Percentiles rank a stretch among this genome's conserved stretches.
Conservation (phyloP, 305 asterid genomes). For the Solanum hybrid region DNA sequence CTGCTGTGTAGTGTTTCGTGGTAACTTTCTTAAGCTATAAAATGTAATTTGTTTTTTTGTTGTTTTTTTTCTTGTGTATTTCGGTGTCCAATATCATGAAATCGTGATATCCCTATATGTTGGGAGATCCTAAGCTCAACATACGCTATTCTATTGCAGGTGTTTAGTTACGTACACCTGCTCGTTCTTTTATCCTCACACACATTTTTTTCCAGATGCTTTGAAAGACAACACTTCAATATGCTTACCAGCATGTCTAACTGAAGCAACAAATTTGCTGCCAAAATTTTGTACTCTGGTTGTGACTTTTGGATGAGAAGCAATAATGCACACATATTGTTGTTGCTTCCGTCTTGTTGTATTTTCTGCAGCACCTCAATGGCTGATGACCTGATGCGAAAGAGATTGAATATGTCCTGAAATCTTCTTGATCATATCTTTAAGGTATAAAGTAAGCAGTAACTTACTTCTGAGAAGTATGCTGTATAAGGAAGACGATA, state of each 20-base stretch:
- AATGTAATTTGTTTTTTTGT: neutral
- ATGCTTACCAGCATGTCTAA: conserved; percentile 58
- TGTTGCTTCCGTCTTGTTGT: conserved; percentile 46
- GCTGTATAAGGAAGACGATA: neutral
- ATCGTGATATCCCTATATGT: neutral
- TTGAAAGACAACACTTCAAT: neutral
- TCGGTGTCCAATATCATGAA: conserved; percentile 3
- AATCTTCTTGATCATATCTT: neutral
- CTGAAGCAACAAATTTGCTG: conserved; percentile 80
- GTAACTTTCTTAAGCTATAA: neutral
- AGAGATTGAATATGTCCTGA: neutral
- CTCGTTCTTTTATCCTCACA: neutral
- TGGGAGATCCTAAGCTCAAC: neutral
- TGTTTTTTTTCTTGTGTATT: neutral
- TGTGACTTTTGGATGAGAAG: conserved; percentile 49
- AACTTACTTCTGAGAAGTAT: neutral
- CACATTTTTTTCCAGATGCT: neutral
- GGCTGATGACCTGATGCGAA: conserved; percentile 52
- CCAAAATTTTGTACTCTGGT: conserved; percentile 53
- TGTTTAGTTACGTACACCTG: neutral
- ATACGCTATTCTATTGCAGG: neutral
- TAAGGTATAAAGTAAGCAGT: neutral
- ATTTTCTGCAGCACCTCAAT: conserved; percentile 56
- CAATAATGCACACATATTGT: conserved; percentile 43
- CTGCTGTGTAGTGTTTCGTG: neutral